phyloP scores from a whole-genome alignment of 1,284 basidiomycete genomes.

The Cryptococcus maquisensis region DNA sequence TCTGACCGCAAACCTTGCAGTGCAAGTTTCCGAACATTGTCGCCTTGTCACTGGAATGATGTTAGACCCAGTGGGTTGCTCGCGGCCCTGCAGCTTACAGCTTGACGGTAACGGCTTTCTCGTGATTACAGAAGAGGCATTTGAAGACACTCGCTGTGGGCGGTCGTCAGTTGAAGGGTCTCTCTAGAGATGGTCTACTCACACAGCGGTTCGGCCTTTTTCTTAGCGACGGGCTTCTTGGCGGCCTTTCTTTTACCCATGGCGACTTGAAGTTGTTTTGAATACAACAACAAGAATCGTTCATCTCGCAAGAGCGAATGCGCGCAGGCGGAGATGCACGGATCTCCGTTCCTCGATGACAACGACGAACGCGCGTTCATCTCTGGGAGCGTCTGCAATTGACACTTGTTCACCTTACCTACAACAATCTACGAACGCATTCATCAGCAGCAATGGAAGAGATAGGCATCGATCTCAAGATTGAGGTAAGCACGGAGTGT shows the following conservation, averaged over 20 bases:
- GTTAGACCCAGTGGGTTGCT: neutral
- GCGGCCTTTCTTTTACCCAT: constrained; percentile 49
- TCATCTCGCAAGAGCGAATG: neutral
- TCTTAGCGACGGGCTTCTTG: constrained; percentile 38
- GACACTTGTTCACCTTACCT: constrained; percentile 1
- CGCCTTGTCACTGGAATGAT: constrained; percentile 32
- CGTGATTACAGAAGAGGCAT: constrained; percentile 47
- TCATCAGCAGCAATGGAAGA: constrained; percentile 50
- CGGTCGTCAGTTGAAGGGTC: neutral
- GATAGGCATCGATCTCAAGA: constrained; percentile 70
- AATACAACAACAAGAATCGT: neutral
- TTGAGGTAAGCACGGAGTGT: constrained; percentile 58
- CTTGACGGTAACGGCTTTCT: constrained; percentile 42
- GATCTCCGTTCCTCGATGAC: constrained; percentile 6
- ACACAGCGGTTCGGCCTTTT: constrained; percentile 36
- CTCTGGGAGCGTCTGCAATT: neutral
- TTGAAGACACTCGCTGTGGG: constrained; percentile 45
- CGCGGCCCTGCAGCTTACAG: constrained; percentile 22
- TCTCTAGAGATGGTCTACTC: neutral
- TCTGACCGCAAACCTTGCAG: constrained; percentile 45
- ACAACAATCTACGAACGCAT: neutral
- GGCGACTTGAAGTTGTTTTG: neutral
- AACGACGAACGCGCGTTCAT: constrained; percentile 3
- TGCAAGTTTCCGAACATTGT: constrained; percentile 37
- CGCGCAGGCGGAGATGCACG: neutral